These are phyloP conservation scores for Hypseocharis bilobata DNA, from an alignment of 441 rosid genomes.

Conservation along the genomic window DNA sequence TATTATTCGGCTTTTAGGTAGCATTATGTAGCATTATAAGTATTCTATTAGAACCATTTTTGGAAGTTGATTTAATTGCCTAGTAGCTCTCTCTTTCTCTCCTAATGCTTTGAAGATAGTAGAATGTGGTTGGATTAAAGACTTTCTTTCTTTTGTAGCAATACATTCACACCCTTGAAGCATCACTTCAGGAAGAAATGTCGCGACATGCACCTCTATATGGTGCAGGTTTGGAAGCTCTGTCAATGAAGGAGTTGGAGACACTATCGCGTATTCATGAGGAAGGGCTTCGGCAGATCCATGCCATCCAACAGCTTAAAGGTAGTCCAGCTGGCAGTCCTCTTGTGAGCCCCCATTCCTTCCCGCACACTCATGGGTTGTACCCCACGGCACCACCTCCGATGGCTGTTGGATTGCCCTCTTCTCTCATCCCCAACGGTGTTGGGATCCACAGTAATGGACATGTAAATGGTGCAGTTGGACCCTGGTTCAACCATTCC, in stretches of 20 bases:
- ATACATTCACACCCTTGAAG: constrained; percentile 68
- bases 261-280: constrained; percentile 84
- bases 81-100: neutral
- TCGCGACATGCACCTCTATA: constrained; percentile 89
- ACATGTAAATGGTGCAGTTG: constrained; percentile 64
- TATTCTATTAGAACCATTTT: too few relatives aligned
- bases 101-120: neutral
- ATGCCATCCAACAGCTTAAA: constrained; percentile 61
- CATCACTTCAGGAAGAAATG: constrained; percentile 83
- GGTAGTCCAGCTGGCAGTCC: constrained; percentile 72
- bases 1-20: too few relatives aligned
- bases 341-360: constrained; percentile 46
- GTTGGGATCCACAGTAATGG: constrained; percentile 64
- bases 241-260: constrained; percentile 82
- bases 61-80: neutral
- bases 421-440: constrained; percentile 62
- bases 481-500: constrained; percentile 84
- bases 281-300: constrained; percentile 88
- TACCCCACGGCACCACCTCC: constrained; percentile 60
- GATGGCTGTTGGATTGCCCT: constrained; percentile 70
- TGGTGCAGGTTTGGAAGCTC: constrained; percentile 82
- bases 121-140: neutral
- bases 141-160: constrained; percentile 45
- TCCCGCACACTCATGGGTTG: constrained; percentile 58
- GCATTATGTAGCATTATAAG: too few relatives aligned